A percentile compares a stretch with the other conserved stretches of the same genome.
Conservation (phyloP, 2,329 filamentous ascomycete genomes). For the Colletotrichum tofieldiae region DNA sequence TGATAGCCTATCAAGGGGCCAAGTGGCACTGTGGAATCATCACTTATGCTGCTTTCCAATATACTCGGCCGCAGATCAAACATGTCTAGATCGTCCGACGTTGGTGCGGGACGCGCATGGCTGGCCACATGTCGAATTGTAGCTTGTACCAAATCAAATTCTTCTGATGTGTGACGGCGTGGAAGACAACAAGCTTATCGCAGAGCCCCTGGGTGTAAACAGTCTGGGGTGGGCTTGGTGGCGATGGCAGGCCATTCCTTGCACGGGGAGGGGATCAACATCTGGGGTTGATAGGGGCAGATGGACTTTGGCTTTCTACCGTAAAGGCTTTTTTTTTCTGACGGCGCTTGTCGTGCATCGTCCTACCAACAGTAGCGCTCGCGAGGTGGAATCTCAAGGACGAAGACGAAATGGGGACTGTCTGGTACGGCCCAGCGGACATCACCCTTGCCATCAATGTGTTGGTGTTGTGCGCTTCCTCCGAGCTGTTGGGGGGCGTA, state of each 20-base stretch:
- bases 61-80: neutral
- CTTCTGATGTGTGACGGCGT: neutral
- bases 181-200: constrained; percentile 15
- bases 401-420: neutral
- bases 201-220: neutral
- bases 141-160: neutral
- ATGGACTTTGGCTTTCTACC: neutral
- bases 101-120: neutral
- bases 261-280: neutral
- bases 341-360: neutral
- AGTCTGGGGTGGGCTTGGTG: constrained; percentile 3
- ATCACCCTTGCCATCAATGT: too few relatives aligned
- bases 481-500: neutral
- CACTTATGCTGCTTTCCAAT: too few relatives aligned
- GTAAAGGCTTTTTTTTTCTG: too few relatives aligned
- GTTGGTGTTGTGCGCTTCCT: neutral
- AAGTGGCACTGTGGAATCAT: neutral
- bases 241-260: constrained; percentile 20
- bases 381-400: neutral
- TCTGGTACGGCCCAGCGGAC: neutral
- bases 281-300: constrained; percentile 10
- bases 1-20: neutral
- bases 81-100: neutral
- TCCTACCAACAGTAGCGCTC: neutral
- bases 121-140: neutral